Percentiles rank a stretch among this genome's conserved stretches.
Conservation (phyloP, 2,329 filamentous ascomycete genomes). For the Xylaria sp. region DNA sequence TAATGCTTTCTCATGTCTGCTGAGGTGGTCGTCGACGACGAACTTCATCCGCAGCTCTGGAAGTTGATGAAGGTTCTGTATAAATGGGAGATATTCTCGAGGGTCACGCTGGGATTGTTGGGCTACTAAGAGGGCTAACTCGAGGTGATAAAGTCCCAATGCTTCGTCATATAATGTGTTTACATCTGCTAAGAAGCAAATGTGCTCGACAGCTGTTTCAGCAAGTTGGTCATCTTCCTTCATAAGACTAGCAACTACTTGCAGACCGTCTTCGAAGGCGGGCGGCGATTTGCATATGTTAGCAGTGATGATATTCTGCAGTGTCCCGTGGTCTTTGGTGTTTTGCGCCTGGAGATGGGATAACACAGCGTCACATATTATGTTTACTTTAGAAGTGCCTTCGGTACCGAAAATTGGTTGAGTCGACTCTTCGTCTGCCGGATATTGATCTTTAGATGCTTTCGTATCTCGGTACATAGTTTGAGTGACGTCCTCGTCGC, state of each 20-base stretch:
- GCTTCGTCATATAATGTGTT: conserved; percentile 91
- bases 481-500: conserved; percentile 89
- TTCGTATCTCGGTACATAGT: conserved; percentile 93
- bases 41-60: conserved; percentile 74
- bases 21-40: conserved; percentile 87
- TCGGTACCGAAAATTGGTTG: conserved; percentile 14
- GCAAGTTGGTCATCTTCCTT: conserved; percentile 72
- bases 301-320: conserved; percentile 93
- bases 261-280: conserved; percentile 83
- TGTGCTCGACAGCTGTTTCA: conserved; percentile 91
- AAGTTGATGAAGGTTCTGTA: conserved; percentile 83
- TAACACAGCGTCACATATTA: conserved; percentile 85
- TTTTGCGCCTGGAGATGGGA: conserved; percentile 67
- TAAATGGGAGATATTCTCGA: conserved; percentile 91
- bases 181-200: conserved; percentile 95
- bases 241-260: conserved; percentile 77
- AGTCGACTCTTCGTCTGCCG: conserved; percentile 21
- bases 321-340: conserved; percentile 56
- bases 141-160: conserved; percentile 88
- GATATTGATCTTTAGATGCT: conserved; percentile 44
- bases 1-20: conserved; percentile 77
- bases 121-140: conserved; percentile 86
- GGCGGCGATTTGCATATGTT: conserved; percentile 93
- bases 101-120: conserved; percentile 97
- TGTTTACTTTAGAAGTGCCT: conserved; percentile 73